These are phyloP conservation scores for Ajuga chamaepitys DNA, from an alignment of 257 asterid genomes.

Conservation along the genomic window DNA sequence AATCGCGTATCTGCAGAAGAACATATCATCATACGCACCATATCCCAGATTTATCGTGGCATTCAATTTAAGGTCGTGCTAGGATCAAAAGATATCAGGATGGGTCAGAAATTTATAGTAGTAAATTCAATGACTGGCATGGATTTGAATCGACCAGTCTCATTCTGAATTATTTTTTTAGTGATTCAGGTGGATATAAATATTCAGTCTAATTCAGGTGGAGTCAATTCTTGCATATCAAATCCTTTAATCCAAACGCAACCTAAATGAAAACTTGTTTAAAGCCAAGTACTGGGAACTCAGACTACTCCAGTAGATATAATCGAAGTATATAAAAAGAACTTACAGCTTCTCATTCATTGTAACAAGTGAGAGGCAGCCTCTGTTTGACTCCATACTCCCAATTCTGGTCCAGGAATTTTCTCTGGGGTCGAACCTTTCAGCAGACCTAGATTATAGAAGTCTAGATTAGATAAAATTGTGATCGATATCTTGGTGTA, in stretches of 20 bases:
- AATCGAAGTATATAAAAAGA: background rate
- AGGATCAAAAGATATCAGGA: no score
- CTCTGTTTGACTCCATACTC: slow-evolving; percentile 54
- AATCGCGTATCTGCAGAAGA: slow-evolving; percentile 48
- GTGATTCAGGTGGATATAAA: no score
- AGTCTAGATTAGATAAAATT: slow-evolving; percentile 3
- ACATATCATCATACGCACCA: background rate
- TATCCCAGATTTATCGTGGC: background rate
- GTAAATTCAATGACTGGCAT: no score
- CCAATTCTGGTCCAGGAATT: slow-evolving; percentile 60
- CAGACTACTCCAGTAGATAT: background rate
- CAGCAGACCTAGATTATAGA: slow-evolving; percentile 55
- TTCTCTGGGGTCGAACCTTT: slow-evolving; percentile 87
- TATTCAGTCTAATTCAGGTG: no score
- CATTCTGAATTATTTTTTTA: no score
- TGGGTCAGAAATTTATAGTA: no score
- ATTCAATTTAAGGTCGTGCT: background rate
- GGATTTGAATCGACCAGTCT: no score
- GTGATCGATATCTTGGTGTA: background rate
- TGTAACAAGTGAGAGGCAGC: slow-evolving; percentile 60
- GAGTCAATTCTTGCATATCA: no score
- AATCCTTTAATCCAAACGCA: no score
- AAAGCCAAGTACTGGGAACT: background rate
- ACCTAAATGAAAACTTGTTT: background rate
- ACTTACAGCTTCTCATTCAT: slow-evolving; percentile 71